Conservation (phyloP, 192 early-diverging fungal genomes). For the Spizellomyces punctatus region DNA sequence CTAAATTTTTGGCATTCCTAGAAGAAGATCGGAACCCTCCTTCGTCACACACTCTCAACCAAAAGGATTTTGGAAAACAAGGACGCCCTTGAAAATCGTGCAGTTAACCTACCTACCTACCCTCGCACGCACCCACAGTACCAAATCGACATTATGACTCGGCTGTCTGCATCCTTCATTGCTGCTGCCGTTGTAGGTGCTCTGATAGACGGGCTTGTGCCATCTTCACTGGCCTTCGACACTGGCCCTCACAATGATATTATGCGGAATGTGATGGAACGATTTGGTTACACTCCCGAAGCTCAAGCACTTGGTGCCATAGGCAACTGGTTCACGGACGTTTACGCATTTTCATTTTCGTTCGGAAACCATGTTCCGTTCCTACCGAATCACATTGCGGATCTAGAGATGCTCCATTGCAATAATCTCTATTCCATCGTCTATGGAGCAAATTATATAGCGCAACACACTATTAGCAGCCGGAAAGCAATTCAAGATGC, state of each 20-base stretch:
- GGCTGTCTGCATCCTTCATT: too few species aligned
- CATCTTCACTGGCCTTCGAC: slow-evolving; percentile 11
- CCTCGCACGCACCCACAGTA: too few species aligned
- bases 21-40: too few species aligned
- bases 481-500: slow-evolving; percentile 24
- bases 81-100: too few species aligned
- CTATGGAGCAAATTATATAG: slow-evolving; percentile 29
- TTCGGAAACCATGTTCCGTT: not conserved
- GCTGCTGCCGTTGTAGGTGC: too few species aligned
- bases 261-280: slow-evolving; percentile 21
- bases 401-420: slow-evolving; percentile 28
- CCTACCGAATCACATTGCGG: slow-evolving; percentile 15
- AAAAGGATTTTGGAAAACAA: too few species aligned
- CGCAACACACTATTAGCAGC: slow-evolving; percentile 32
- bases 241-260: slow-evolving; percentile 38
- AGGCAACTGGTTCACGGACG: slow-evolving; percentile 34
- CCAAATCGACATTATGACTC: too few species aligned
- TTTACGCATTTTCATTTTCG: slow-evolving; percentile 25
- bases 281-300: slow-evolving; percentile 10
- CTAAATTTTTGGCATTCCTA: too few species aligned
- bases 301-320: slow-evolving; percentile 16
- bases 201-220: not conserved
- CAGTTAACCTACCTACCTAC: too few species aligned
- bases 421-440: slow-evolving; percentile 35
- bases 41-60: too few species aligned